Conservation (phyloP, 2,329 filamentous ascomycete species). For the Pseudovirgaria hyperparasitica region DNA sequence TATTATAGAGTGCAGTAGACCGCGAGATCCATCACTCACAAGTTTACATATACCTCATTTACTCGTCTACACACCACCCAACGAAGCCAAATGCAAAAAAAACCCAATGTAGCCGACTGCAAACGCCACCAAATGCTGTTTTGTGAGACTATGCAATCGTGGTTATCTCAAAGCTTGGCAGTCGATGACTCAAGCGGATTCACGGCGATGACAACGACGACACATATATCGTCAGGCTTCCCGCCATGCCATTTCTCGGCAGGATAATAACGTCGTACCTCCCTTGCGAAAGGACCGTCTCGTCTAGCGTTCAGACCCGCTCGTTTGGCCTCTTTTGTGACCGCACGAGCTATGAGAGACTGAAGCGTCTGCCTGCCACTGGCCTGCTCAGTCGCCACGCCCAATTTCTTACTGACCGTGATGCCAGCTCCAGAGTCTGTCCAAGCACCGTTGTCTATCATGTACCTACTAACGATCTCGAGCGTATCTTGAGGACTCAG, state of each 20-base stretch:
- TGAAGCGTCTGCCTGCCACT: slow-evolving; percentile 45
- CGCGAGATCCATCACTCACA: too few species aligned
- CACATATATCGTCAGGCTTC: slow-evolving; percentile 92
- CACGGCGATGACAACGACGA: slow-evolving; percentile 50
- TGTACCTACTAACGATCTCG: slow-evolving; percentile 61
- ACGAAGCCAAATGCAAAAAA: too few species aligned
- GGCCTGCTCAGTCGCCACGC: slow-evolving; percentile 37
- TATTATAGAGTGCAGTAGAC: too few species aligned
- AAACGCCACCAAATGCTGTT: too few species aligned
- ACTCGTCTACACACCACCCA: too few species aligned
- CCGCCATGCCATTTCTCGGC: slow-evolving; percentile 80
- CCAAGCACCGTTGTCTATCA: slow-evolving; percentile 69
- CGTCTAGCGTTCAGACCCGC: slow-evolving; percentile 70
- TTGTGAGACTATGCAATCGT: too few species aligned
- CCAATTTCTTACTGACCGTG: slow-evolving; percentile 48
- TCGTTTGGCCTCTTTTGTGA: slow-evolving; percentile 70
- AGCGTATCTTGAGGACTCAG: slow-evolving; percentile 83
- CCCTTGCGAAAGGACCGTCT: slow-evolving; percentile 88
- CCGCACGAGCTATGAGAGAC: slow-evolving; percentile 62
- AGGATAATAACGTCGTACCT: slow-evolving; percentile 80
- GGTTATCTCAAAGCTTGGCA: too few species aligned
- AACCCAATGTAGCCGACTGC: too few species aligned
- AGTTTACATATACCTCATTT: too few species aligned
- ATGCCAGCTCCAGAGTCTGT: slow-evolving; percentile 34
- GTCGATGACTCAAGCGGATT: too few species aligned